phyloP scores from a whole-genome alignment of 306 rosid species.

The Vigna nakashimae region DNA sequence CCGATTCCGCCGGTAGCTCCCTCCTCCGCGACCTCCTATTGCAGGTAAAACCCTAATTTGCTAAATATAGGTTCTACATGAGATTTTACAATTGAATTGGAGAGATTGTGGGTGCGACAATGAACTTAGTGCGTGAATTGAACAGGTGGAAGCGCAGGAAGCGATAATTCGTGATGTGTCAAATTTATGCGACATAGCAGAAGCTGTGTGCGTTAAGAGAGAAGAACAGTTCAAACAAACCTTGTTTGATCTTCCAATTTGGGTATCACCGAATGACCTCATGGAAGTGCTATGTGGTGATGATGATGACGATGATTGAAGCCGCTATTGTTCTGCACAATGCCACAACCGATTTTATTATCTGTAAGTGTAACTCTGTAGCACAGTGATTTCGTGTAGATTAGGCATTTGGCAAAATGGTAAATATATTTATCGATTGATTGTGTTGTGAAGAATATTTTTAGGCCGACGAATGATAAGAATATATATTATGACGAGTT shows the following conservation, averaged over 20 bases:
- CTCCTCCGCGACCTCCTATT: slow-evolving; percentile 59
- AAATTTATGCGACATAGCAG: slow-evolving; percentile 68
- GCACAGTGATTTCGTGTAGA: slow-evolving; percentile 48
- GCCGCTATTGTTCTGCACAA: slow-evolving; percentile 16
- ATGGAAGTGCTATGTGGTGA: slow-evolving; percentile 55
- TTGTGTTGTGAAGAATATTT: slow-evolving; percentile 41
- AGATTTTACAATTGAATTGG: slow-evolving; percentile 8
- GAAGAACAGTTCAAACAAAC: slow-evolving; percentile 60
- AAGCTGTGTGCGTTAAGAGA: slow-evolving; percentile 56
- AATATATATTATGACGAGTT: slow-evolving; percentile 25
- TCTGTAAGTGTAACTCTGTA: slow-evolving; percentile 40
- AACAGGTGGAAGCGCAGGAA: slow-evolving; percentile 79
- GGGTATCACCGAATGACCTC: slow-evolving; percentile 72
- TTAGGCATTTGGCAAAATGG: slow-evolving; percentile 44
- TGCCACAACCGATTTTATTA: slow-evolving; percentile 39
- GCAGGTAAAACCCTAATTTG: slow-evolving; percentile 55
- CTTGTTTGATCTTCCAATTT: slow-evolving; percentile 70
- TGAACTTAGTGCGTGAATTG: slow-evolving; percentile 4
- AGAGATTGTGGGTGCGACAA: neutral
- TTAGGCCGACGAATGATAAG: neutral
- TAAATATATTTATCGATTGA: slow-evolving; percentile 45
- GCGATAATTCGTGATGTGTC: slow-evolving; percentile 62
- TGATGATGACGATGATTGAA: slow-evolving; percentile 42
- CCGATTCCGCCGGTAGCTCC: slow-evolving; percentile 49
- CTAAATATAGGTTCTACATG: neutral